Evolutionary conservation across 169 alveolate genomes (phyloP).

Genomic region (Plasmodium ovale): DNA sequence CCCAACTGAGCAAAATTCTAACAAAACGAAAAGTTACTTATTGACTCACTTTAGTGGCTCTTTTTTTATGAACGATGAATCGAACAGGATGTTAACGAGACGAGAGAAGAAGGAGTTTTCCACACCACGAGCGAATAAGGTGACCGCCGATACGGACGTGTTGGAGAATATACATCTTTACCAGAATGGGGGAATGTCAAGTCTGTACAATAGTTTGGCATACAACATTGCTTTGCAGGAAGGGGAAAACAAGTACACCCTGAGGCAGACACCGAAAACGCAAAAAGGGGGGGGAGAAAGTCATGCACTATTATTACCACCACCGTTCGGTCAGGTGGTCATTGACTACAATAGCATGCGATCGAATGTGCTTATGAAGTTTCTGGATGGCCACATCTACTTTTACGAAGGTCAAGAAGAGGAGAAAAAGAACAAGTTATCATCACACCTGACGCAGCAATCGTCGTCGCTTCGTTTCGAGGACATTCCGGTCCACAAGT

Average conservation of each 20-base stretch:
- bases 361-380: conserved; percentile 38
- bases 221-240: conserved; percentile 6
- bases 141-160: too few relatives aligned
- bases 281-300: too few relatives aligned
- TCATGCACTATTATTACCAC: conserved; percentile 17
- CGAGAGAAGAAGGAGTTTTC: conserved; percentile 14
- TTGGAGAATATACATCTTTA: background rate
- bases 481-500: conserved; percentile 40
- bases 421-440: background rate
- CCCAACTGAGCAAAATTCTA: background rate
- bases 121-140: too few relatives aligned
- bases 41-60: conserved; percentile 41
- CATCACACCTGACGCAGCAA: background rate
- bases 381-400: conserved; percentile 27
- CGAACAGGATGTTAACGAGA: background rate
- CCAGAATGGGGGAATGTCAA: background rate
- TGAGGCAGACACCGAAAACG: conserved; percentile 56
- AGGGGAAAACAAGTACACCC: background rate
- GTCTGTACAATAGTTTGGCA: background rate
- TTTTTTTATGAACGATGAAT: conserved; percentile 15
- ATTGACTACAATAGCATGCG: conserved; percentile 14
- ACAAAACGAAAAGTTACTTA: background rate
- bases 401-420: conserved; percentile 32
- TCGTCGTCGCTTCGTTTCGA: background rate
- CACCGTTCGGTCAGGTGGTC: conserved; percentile 27